Percentiles rank a stretch among this genome's conserved stretches.
phyloP scores from a whole-genome alignment of 148 eudicot genomes.

The Oxyria digyna region DNA sequence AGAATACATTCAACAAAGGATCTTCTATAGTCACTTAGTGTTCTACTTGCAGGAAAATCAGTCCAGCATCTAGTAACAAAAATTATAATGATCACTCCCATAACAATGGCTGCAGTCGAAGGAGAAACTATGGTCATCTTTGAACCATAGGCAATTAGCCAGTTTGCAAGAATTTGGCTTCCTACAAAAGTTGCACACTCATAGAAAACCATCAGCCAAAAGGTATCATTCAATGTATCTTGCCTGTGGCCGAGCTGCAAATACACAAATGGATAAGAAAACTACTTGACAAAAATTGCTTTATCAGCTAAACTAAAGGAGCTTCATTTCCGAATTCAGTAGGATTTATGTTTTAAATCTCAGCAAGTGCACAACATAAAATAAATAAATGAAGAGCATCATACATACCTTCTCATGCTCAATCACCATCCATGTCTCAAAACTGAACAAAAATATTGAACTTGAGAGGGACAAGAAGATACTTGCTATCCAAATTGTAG shows the following conservation, averaged over 20 bases:
- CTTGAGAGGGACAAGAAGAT: conserved; percentile 68
- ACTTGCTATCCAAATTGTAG: conserved; percentile 59
- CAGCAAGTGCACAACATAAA: background rate
- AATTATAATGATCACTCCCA: conserved; percentile 44
- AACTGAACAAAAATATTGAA: conserved; percentile 65
- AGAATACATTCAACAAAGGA: conserved; percentile 32
- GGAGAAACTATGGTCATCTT: conserved; percentile 30
- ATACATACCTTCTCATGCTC: conserved; percentile 83
- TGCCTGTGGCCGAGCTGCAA: conserved; percentile 80
- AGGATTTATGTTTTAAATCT: background rate
- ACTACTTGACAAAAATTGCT: background rate
- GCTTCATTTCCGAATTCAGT: background rate
- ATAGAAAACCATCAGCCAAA: conserved; percentile 75
- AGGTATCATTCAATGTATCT: conserved; percentile 73
- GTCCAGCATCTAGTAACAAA: conserved; percentile 31
- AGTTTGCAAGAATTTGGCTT: conserved; percentile 71
- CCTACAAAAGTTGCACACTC: conserved; percentile 59
- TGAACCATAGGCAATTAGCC: conserved; percentile 33
- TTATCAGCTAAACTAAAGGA: background rate
- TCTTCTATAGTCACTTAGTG: conserved; percentile 37
- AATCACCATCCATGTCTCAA: conserved; percentile 92
- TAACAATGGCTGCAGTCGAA: conserved; percentile 30
- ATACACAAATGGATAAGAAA: background rate
- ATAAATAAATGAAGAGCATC: background rate
- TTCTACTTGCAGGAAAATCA: conserved; percentile 35